Evolutionary conservation across 1,139 yeast species (phyloP), one percentile per base, ranked within the genome.

Genomic region (Suhomyces maxii): DNA sequence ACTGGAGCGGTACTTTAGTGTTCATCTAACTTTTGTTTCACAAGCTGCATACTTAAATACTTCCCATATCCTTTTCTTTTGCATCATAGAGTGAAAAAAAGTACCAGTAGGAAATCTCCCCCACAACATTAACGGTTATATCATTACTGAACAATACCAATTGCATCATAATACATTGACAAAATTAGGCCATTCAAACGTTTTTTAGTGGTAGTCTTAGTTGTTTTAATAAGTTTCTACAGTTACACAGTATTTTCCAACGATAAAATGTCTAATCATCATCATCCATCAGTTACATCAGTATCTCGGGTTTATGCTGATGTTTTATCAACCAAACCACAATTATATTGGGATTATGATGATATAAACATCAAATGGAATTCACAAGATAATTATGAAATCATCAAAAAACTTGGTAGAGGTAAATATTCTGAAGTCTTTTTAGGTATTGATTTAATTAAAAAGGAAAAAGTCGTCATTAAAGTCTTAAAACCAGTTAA

Each of bases 401-500:
- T 76, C 28, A 64, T 73, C 50, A 70, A 69, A 56, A 75, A 75
- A 52, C 56, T 76, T 36, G 80, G 80, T 11, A 59, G 80, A 50
- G 80, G 80, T 6, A 76, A 73, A 53, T 76, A 76, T 54, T 73
- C 79, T 8, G 80, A 75, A 54, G 80, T 75, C 9, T 75, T 75
- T 44, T 59, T 73, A 53, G 95, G 95, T 32, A 71, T 84, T 34
- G 86, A 85, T 61, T 70, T 84, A 42, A 75, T 81, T 49, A 76
- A 74, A 33, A 51, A 53, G 42, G 72, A 73, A 41, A 77, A 79
- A 37, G 83, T 85, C 56, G 97, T 95, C 42, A 89, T 95, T 60
- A 95, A 95, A 65, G 98, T 93, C 53, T 79, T 95, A 59, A 95
- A 95, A 66, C 99, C 99, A 3, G 98, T 95, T 39, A 93, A 93